Evolutionary conservation across 176 grass and related monocot species (phyloP), one percentile per base, ranked within the genome.

Genomic region (Eragrostis curvula): DNA sequence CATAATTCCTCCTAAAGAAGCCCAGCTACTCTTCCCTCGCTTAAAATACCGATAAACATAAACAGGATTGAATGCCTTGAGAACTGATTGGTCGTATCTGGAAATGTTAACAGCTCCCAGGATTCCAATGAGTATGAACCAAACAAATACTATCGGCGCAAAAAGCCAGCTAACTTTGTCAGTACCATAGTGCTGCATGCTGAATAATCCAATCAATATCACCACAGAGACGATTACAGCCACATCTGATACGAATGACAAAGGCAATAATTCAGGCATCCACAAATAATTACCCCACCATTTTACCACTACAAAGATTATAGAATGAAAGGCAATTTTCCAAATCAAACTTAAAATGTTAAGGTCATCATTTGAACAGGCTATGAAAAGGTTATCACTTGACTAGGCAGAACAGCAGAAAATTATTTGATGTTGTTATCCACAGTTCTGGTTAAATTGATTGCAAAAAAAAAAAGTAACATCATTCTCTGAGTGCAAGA

Each of bases 1-100:
- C 82, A 97, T 85, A 74, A 97, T 94, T 86, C 94, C 94, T 64
- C 94, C 94, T 58, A 97, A 82, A 16, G 94, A 97, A 67, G 82
- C 67, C 94, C 94, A 97, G n/a, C 86, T 87, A 59, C 3, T 64
- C 41, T 55, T 92, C 40, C 89, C 87, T 49, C 85, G 46, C 45
- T 84, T 94, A 27, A 97, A 90, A 60, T 94, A 97, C 36, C 58
- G 59, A 80, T 81, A 90, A 79, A 97, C 82, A 74, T 90, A 91
- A 14, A 88, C 23, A 56, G 94, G 94, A 89, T 86, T 92, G 68
- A 90, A 94, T 4, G 94, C 91, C 83, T 86, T 94, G 42, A 97
- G 87, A 57, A 97, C 94, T 30, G 89, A 88, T 16, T 65, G 81
- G 41, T 97, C 91, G 18, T 90, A 90, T 89, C 61, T 92, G 56